Conservation (phyloP, 306 rosid species). For the Rubus idaeus region DNA sequence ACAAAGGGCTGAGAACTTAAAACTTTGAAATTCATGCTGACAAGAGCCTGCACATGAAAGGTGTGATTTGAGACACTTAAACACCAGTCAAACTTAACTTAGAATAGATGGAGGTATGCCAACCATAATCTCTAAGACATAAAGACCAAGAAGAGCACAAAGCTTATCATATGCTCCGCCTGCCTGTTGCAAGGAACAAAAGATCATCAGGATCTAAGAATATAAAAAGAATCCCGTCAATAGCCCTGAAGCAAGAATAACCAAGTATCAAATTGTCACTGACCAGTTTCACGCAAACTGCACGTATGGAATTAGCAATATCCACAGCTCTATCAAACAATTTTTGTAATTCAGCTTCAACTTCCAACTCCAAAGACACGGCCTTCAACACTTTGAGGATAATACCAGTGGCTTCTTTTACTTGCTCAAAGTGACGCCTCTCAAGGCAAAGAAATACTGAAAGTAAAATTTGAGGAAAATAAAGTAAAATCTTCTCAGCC, state of each 20-base stretch:
- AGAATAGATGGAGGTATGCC: conserved; percentile 15
- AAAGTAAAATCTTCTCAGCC: conserved; percentile 11
- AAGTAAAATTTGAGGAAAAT: conserved; percentile 33
- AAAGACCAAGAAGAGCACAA: conserved; percentile 67
- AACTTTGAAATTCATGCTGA: conserved; percentile 43
- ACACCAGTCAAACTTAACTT: conserved; percentile 13
- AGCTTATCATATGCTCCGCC: conserved; percentile 53
- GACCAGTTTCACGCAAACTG: conserved; percentile 65
- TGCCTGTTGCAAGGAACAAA: conserved; percentile 47
- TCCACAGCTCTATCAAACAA: conserved; percentile 54
- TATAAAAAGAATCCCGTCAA: conserved; percentile 21
- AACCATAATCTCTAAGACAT: conserved; percentile 77
- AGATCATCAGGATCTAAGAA: conserved; percentile 21
- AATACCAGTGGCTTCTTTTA: conserved; percentile 60
- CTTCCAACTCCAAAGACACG: conserved; percentile 49
- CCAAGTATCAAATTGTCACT: conserved; percentile 32
- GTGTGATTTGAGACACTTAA: conserved; percentile 20
- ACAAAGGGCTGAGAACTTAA: conserved; percentile 44
- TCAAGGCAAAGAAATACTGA: conserved; percentile 67
- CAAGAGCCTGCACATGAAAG: conserved; percentile 60
- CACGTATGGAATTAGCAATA: conserved; percentile 64
- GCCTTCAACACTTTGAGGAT: conserved; percentile 68
- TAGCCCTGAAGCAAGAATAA: conserved; percentile 15
- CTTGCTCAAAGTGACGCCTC: conserved; percentile 86
- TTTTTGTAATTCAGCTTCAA: conserved; percentile 43